Base-by-base conservation (phyloP, 208 protist species). In the Trichomonas tenax region DNA sequence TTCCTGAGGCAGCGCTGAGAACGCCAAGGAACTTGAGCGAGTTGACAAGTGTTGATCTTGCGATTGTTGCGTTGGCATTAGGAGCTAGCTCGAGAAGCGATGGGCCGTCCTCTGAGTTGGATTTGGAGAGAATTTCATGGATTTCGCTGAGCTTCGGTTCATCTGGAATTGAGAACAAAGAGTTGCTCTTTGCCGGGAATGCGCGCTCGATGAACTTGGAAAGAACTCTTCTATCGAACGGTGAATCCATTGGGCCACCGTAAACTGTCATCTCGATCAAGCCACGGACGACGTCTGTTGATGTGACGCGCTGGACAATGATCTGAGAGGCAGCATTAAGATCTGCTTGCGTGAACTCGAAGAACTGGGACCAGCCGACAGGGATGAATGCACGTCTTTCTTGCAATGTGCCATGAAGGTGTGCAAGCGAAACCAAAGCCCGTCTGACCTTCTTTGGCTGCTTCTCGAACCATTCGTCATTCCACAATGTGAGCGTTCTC, bases 321-420 rank as follows among this genome's bases (percentile, higher is more conserved):
- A 96, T 96, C 41, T 96, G 34, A 10, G 49, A 81, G 0, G 98
- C 97, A 31, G 98, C 98, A 96, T 98, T 98, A 0, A 99, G 97
- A 97, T 99, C 99, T 1, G 98, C 97, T 11, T 98, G 97, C 0
- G 98, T 98, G 93, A 99, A 98, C 97, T 99, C 99, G 97, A 99
- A 99, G 96, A 98, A 98, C 97, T 99, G 99, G 46, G 98, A 98
- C 98, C 98, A 99, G 14, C 99, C 99, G 90, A 99, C 98, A 36
- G 99, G 99, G 34, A 99, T 98, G 97, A 99, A 99, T 0, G 98
- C 98, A 95, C 98, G 98, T 10, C 99, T 97, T 97, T 99, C 99
- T 97, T 99, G 99, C 58, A 99, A 96, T 51, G 99, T 96, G 15
- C 98, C 98, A 96, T 99, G 99, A 96, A 99, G 98, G 63, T 98